These are phyloP conservation scores for Silene latifolia DNA, from an alignment of 148 eudicot species.

Conservation along the genomic window DNA sequence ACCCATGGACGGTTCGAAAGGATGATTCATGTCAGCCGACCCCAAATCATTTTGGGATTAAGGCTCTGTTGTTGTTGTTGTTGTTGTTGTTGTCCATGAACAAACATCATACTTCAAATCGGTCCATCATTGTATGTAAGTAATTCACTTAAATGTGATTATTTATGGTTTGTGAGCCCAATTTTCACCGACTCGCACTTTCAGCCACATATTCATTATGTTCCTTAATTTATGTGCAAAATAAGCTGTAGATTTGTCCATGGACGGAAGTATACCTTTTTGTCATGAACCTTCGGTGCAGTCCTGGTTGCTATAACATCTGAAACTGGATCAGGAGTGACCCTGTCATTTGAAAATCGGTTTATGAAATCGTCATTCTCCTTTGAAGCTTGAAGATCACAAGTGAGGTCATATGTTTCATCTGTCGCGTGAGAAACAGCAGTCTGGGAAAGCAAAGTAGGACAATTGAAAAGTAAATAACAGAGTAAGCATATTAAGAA, in stretches of 20 bases:
- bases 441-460: conserved; percentile 12
- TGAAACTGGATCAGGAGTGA: conserved; percentile 11
- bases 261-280: background rate
- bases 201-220: no score
- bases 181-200: no score
- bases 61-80: no score
- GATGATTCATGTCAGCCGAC: no score
- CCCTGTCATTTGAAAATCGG: background rate
- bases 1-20: no score
- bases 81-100: background rate
- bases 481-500: background rate
- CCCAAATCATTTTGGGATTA: no score
- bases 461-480: background rate
- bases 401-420: background rate
- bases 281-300: background rate
- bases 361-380: background rate
- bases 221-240: no score
- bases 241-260: no score
- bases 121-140: background rate
- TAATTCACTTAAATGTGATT: no score
- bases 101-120: background rate
- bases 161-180: no score
- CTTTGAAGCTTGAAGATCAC: conserved; percentile 17
- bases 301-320: background rate
- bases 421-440: background rate